These are phyloP conservation scores for Articulospora tetracladia DNA, from an alignment of 495 filamentous ascomycete species.

Conservation along the genomic window DNA sequence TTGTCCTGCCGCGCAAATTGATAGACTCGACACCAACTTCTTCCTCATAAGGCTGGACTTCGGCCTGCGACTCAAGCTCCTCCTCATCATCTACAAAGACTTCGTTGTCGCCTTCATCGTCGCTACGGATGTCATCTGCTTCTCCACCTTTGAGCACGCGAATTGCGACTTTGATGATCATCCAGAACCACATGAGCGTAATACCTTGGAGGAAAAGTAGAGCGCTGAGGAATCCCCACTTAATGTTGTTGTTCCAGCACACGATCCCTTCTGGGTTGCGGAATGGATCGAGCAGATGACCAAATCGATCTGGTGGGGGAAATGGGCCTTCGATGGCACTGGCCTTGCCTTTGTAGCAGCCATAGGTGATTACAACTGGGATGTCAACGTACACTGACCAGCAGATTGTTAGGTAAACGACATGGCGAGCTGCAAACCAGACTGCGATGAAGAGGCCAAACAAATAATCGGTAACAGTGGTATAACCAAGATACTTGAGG, in stretches of 20 bases:
- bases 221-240: slow-evolving; percentile 69
- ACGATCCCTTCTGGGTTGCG: slow-evolving; percentile 61
- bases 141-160: slow-evolving; percentile 69
- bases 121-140: slow-evolving; percentile 84
- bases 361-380: slow-evolving; percentile 54
- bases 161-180: slow-evolving; percentile 78
- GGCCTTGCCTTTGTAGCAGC: slow-evolving; percentile 64
- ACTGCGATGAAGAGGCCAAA: slow-evolving; percentile 85
- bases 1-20: slow-evolving; percentile 48
- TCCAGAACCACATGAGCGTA: slow-evolving; percentile 82
- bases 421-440: slow-evolving; percentile 82
- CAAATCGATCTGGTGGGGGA: slow-evolving; percentile 51
- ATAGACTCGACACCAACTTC: slow-evolving; percentile 62
- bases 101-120: slow-evolving; percentile 65
- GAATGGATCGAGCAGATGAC: slow-evolving; percentile 68
- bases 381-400: slow-evolving; percentile 78
- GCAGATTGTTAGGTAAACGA: slow-evolving; percentile 71
- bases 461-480: slow-evolving; percentile 70
- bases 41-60: slow-evolving; percentile 51
- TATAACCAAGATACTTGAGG: slow-evolving; percentile 80
- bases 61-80: slow-evolving; percentile 23
- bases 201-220: slow-evolving; percentile 77
- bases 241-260: slow-evolving; percentile 70
- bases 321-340: slow-evolving; percentile 49
- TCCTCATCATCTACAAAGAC: slow-evolving; percentile 41